A percentile compares a stretch with the other conserved stretches of the same genome.
Conservation (phyloP, 257 asterid genomes). For the Solanum piurae region DNA sequence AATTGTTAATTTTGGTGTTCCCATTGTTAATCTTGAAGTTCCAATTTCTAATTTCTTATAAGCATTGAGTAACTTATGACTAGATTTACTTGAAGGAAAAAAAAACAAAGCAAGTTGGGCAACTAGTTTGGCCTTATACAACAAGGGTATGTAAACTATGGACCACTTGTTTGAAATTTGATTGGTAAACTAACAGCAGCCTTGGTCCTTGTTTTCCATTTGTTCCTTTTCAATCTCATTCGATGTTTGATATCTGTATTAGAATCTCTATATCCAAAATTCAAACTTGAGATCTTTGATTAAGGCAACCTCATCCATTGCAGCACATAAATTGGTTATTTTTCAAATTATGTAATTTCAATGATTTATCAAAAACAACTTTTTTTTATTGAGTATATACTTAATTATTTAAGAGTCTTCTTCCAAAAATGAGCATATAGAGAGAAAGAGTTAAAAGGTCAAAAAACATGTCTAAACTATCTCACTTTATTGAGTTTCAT, state of each 20-base stretch:
- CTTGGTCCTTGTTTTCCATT: background rate
- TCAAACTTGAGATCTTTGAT: fast-evolving
- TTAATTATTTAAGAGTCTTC: background rate
- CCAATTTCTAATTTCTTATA: background rate
- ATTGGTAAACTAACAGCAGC: background rate
- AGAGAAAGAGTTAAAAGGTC: background rate
- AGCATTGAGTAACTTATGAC: background rate
- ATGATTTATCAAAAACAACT: too few relatives aligned
- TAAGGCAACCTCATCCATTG: fast-evolving
- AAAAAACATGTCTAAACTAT: background rate
- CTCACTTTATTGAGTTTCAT: too few relatives aligned
- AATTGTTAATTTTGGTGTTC: background rate
- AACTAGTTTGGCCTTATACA: background rate
- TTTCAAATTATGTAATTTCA: background rate
- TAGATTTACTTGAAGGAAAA: background rate
- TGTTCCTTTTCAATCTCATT: background rate
- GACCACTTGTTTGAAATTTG: background rate
- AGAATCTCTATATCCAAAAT: too few relatives aligned
- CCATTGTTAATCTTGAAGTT: background rate
- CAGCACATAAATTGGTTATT: background rate
- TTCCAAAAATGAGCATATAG: background rate
- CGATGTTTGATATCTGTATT: fast-evolving
- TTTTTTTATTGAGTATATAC: too few relatives aligned
- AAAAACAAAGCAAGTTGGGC: background rate
- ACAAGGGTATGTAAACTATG: background rate